Evolutionary conservation across 2,329 filamentous ascomycete species (phyloP).

Genomic region (Pseudocercospora fijiensis): DNA sequence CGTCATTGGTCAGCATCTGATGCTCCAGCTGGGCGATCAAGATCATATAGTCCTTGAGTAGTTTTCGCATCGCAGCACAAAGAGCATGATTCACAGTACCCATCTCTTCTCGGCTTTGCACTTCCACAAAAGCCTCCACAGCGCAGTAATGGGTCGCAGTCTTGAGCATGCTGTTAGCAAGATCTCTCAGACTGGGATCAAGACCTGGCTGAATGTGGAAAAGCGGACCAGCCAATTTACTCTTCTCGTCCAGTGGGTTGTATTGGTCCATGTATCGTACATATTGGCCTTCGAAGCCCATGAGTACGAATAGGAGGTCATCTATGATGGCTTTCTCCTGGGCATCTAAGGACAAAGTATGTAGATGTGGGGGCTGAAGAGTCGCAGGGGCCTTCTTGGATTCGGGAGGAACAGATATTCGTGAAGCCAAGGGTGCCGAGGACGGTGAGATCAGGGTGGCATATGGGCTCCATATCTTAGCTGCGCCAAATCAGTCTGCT

Average conservation of each 20-base stretch:
- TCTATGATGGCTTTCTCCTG: slow-evolving; percentile 88
- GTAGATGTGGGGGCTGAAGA: slow-evolving; percentile 66
- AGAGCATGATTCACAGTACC: slow-evolving; percentile 93
- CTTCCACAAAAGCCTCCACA: slow-evolving; percentile 87
- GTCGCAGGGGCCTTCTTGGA: slow-evolving; percentile 66
- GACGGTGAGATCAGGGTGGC: slow-evolving; percentile 70
- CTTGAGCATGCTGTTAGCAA: slow-evolving; percentile 84
- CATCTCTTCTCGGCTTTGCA: slow-evolving; percentile 89
- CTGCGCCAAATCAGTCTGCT: slow-evolving; percentile 17
- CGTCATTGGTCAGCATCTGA: slow-evolving; percentile 82
- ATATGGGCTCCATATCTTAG: slow-evolving; percentile 71
- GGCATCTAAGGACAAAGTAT: slow-evolving; percentile 70
- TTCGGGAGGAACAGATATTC: slow-evolving; percentile 61
- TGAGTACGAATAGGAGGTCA: slow-evolving; percentile 90
- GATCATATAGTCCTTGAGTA: slow-evolving; percentile 89
- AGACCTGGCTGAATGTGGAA: slow-evolving; percentile 80
- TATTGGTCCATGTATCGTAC: slow-evolving; percentile 82
- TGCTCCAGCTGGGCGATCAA: slow-evolving; percentile 92
- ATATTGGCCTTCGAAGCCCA: slow-evolving; percentile 98
- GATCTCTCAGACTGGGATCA: slow-evolving; percentile 85
- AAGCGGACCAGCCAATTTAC: slow-evolving; percentile 75
- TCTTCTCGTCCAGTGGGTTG: slow-evolving; percentile 80
- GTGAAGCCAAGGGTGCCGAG: slow-evolving; percentile 68
- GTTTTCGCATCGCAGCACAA: slow-evolving; percentile 88
- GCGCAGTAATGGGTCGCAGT: slow-evolving; percentile 93